Conservation (phyloP, 495 filamentous ascomycete genomes). For the Penicillium pulvis region DNA sequence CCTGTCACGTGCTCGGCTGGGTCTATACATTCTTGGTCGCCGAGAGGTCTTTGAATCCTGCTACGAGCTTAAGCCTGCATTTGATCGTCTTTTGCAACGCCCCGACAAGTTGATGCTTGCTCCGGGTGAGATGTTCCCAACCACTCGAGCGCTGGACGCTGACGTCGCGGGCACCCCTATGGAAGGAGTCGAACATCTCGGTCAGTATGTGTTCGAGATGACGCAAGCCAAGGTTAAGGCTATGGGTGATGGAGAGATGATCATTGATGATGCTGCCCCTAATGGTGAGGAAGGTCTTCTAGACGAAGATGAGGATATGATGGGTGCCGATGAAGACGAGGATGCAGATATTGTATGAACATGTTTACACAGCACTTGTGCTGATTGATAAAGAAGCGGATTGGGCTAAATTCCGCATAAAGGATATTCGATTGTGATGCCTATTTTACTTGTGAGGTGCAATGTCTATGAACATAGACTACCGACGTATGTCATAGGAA, state of each 20-base stretch:
- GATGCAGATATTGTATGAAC: slow-evolving; percentile 44
- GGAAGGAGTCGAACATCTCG: slow-evolving; percentile 91
- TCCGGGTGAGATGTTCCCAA: slow-evolving; percentile 83
- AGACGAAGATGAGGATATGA: slow-evolving; percentile 47
- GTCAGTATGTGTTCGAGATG: slow-evolving; percentile 98
- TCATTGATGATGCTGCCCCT: slow-evolving; percentile 35
- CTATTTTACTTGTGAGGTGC: neutral
- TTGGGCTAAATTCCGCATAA: neutral
- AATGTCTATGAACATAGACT: neutral
- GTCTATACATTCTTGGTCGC: slow-evolving; percentile 90
- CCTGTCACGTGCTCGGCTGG: slow-evolving; percentile 89
- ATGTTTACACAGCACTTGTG: slow-evolving; percentile 10
- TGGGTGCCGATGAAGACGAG: slow-evolving; percentile 37
- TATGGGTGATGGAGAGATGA: slow-evolving; percentile 47
- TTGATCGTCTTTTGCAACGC: slow-evolving; percentile 69
- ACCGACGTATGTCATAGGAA: neutral
- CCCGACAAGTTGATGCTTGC: slow-evolving; percentile 79
- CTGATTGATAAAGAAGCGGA: slow-evolving; percentile 4
- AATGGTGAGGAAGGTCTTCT: slow-evolving; percentile 47
- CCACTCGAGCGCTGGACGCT: slow-evolving; percentile 58
- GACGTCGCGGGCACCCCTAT: slow-evolving; percentile 67
- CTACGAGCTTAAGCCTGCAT: slow-evolving; percentile 84
- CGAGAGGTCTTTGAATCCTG: slow-evolving; percentile 87
- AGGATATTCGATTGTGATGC: slow-evolving; percentile 12
- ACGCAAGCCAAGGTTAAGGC: slow-evolving; percentile 77